Base-by-base conservation (phyloP, 2,329 filamentous ascomycete species). In the Pseudopyrenochaeta lycopersici region DNA sequence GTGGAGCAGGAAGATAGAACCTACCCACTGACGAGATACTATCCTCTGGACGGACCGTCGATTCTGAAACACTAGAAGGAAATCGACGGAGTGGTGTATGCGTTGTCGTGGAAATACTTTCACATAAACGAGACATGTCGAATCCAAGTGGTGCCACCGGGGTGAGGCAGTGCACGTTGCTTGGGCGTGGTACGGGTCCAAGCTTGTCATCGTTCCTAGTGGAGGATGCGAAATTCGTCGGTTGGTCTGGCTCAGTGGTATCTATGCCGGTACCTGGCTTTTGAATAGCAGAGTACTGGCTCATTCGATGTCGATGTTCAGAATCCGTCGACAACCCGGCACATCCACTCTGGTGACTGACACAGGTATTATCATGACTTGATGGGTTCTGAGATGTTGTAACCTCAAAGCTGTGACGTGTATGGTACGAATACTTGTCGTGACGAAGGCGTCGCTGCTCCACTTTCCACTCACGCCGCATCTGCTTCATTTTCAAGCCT, bases 401-500 rank as follows among this genome's bases (percentile, higher is more conserved):
- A n/a, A n/a, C n/a, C n/a, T n/a, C n/a, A n/a, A n/a, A n/a, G n/a
- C n/a, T n/a, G n/a, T n/a, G n/a, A n/a, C n/a, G n/a, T n/a, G 29
- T 33, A 36, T 41, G 33, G 17, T 21, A 30, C n/a, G 17, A 10
- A 7, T 46, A 12, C 15, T 54, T 45, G 7, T 20, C 20, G 23
- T 35, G 23, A 35, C 17, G 38, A 11, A 40, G 35, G 9, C 17
- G 21, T 1, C 31, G 30, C 39, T 48, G 43, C 29, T 44, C 40
- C 12, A 46, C 41, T 41, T 54, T 59, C 53, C 57, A 53, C 15
- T 55, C 47, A 15, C 33, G 33, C 4, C 58, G 29, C 14, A 62
- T 7, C 17, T 27, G 40, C 42, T 62, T 67, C 41, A 73, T 36
- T 27, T 65, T 45, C 36, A 61, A 33, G 14, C 68, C 70, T 4